These are phyloP conservation scores for Corylus heterophylla DNA, from an alignment of 306 rosid genomes.

Conservation along the genomic window DNA sequence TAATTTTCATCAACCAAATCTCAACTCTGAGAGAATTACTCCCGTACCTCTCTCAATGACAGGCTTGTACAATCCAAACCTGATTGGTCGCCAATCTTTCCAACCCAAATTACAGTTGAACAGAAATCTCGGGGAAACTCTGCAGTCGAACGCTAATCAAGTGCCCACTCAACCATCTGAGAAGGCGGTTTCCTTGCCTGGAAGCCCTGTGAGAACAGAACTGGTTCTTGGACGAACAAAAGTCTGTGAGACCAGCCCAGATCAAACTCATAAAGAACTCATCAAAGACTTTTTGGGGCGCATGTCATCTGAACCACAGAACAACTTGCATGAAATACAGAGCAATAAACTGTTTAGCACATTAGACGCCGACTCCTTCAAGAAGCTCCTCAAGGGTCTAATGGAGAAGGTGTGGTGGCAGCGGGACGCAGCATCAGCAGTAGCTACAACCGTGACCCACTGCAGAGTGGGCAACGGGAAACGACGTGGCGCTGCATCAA, in stretches of 20 bases:
- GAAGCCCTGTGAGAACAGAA: conserved; percentile 72
- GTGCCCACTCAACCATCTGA: conserved; percentile 43
- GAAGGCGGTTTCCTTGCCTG: conserved; percentile 30
- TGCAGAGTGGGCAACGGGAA: conserved; percentile 78
- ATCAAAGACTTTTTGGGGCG: conserved; percentile 67
- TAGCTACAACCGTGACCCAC: conserved; percentile 76
- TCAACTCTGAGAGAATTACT: conserved; percentile 51
- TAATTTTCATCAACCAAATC: conserved; percentile 64
- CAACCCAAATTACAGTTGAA: conserved; percentile 64
- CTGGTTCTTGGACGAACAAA: conserved; percentile 77
- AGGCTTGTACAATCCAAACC: conserved; percentile 50
- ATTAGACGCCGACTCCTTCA: conserved; percentile 72
- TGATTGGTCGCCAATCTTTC: conserved; percentile 53
- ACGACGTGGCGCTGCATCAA: conserved; percentile 48
- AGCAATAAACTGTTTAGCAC: conserved; percentile 43
- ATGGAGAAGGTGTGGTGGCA: conserved; percentile 99
- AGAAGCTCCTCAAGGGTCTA: conserved; percentile 70
- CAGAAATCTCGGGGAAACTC: conserved; percentile 58
- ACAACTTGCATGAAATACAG: conserved; percentile 52
- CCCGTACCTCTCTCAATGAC: conserved; percentile 60
- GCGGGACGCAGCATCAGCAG: conserved; percentile 83
- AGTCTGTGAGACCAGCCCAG: conserved; percentile 31
- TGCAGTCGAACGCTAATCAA: conserved; percentile 56
- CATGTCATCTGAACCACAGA: conserved; percentile 66
- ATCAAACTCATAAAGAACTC: conserved; percentile 49